Percentiles rank a stretch among this genome's conserved stretches.
Conservation (phyloP, 2,329 filamentous ascomycete species). For the Pestalotiopsis sp. region DNA sequence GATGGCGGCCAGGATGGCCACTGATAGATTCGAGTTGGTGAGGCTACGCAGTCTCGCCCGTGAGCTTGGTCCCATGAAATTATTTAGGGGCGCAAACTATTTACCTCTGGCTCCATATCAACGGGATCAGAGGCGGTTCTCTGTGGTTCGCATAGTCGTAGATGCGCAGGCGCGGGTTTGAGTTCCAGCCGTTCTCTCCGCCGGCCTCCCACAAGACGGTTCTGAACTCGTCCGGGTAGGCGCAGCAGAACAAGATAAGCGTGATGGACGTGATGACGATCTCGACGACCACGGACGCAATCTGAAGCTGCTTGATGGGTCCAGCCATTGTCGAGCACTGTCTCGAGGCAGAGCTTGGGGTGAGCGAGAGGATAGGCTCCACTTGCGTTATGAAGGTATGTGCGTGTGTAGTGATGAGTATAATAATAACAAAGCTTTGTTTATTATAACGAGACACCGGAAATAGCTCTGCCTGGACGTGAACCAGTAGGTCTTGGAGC, state of each 20-base stretch:
- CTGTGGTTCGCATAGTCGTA: conserved; percentile 24
- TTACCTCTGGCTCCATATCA: conserved; percentile 19
- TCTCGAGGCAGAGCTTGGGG: not conserved
- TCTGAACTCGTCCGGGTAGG: conserved; percentile 17
- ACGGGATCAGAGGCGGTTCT: conserved; percentile 17
- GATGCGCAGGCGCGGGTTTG: conserved; percentile 20
- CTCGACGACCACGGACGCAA: not conserved
- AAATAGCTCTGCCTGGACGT: not conserved
- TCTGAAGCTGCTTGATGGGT: not conserved
- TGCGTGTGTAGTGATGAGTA: not conserved
- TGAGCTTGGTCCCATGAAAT: not conserved
- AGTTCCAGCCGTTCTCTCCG: conserved; percentile 23
- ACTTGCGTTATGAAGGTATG: too few relatives aligned
- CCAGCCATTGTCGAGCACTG: not conserved
- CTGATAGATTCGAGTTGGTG: conserved; percentile 18
- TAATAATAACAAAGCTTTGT: not conserved
- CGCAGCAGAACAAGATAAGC: conserved; percentile 10
- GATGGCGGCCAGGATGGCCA: conserved; percentile 14
- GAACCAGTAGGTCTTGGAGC: not conserved
- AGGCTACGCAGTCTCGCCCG: conserved; percentile 9
- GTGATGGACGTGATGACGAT: conserved; percentile 1
- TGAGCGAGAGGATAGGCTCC: too few relatives aligned
- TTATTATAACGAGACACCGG: not conserved
- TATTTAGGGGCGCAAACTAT: not conserved
- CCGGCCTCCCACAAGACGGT: conserved; percentile 18